Percentiles rank a stretch among this genome's conserved stretches.
phyloP scores from a whole-genome alignment of 169 alveolate genomes.

The Perkinsus marinus region DNA sequence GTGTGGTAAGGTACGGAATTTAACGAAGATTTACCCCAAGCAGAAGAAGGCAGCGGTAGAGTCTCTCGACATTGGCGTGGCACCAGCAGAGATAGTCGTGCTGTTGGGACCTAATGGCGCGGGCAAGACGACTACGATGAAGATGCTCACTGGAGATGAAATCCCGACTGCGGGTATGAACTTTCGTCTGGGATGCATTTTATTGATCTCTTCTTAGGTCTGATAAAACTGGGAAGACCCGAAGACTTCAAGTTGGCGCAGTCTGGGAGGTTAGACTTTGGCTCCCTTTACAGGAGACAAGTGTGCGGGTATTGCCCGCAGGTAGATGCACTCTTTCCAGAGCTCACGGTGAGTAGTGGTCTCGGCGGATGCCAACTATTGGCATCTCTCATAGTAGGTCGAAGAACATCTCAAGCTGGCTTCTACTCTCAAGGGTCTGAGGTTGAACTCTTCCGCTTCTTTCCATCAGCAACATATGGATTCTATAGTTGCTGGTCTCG shows the following conservation, averaged over 20 bases:
- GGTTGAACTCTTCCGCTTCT: neutral
- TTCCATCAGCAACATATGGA: slow-evolving; percentile 14
- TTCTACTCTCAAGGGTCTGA: slow-evolving; percentile 56
- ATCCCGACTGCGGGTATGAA: slow-evolving; percentile 7
- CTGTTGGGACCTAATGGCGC: slow-evolving; percentile 78
- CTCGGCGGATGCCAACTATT: neutral
- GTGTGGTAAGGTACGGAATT: neutral
- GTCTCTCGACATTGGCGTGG: neutral
- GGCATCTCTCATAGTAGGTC: neutral
- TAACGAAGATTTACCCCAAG: neutral
- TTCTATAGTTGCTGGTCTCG: slow-evolving; percentile 37
- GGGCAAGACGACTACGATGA: slow-evolving; percentile 69
- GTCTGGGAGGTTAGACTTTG: neutral
- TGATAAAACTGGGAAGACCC: neutral
- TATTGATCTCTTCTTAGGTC: neutral
- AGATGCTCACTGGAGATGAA: slow-evolving; percentile 44
- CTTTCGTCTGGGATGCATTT: neutral
- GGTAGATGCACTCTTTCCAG: slow-evolving; percentile 55
- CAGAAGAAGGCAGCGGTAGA: neutral
- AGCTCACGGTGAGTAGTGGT: slow-evolving; percentile 40
- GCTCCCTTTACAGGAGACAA: slow-evolving; percentile 18
- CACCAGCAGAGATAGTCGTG: slow-evolving; percentile 49
- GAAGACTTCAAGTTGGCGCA: neutral
- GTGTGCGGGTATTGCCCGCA: slow-evolving; percentile 68
- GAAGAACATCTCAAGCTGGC: slow-evolving; percentile 57